These are phyloP conservation scores for Didymellaceae sp. DNA, from an alignment of 2,329 filamentous ascomycete species.

Conservation along the genomic window DNA sequence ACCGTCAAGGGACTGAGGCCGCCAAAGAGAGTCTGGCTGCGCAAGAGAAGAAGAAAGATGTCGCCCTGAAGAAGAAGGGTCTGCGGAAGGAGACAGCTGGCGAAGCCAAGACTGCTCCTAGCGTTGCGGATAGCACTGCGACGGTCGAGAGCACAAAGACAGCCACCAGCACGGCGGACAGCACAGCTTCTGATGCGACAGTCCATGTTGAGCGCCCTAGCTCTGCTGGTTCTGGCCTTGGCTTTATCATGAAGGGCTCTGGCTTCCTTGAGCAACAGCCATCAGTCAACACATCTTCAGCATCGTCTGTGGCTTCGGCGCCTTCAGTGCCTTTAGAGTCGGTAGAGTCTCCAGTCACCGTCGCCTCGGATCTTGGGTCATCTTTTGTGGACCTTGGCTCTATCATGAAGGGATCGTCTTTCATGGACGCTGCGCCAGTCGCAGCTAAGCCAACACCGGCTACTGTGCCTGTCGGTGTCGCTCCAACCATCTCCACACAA, in stretches of 20 bases:
- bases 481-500: not conserved
- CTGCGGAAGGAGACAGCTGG: constrained; percentile 32
- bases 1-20: constrained; percentile 61
- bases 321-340: not conserved
- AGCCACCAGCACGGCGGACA: constrained; percentile 18
- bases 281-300: not conserved
- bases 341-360: constrained; percentile 1
- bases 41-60: constrained; percentile 59
- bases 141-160: constrained; percentile 1
- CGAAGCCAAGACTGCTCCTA: constrained; percentile 6
- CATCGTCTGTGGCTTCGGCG: not conserved
- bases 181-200: constrained; percentile 20
- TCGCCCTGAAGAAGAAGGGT: constrained; percentile 58
- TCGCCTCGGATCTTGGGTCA: constrained; percentile 11
- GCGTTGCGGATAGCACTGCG: constrained; percentile 10
- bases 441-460: constrained; percentile 2
- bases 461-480: not conserved
- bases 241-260: constrained; percentile 37
- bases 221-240: constrained; percentile 24
- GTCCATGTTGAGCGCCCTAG: constrained; percentile 19
- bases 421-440: constrained; percentile 12
- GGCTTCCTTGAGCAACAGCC: constrained; percentile 16
- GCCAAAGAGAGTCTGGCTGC: constrained; percentile 54
- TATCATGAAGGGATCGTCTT: constrained; percentile 36
- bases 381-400: constrained; percentile 24